Percentiles rank a stretch among this genome's conserved stretches.
Conservation (phyloP, 2,329 filamentous ascomycete species). For the Colletotrichum eremochloae region DNA sequence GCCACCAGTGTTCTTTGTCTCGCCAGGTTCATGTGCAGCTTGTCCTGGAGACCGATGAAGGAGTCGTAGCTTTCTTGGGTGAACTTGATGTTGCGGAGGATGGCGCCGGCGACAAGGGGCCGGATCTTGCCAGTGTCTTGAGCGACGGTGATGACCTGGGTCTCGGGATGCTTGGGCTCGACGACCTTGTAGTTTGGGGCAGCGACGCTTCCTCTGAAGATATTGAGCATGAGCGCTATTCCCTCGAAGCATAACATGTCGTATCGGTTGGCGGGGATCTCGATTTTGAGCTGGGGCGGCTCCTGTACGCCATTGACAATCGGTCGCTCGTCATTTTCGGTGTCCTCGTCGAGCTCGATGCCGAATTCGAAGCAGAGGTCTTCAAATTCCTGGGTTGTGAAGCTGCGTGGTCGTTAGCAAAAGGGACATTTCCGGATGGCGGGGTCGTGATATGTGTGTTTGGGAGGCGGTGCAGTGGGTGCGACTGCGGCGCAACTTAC, state of each 20-base stretch:
- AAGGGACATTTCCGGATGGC: constrained; percentile 38
- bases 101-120: constrained; percentile 89
- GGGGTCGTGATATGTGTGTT: constrained; percentile 30
- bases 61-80: constrained; percentile 92
- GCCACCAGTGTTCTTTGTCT: constrained; percentile 94
- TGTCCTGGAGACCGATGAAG: constrained; percentile 98
- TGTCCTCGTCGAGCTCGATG: constrained; percentile 98
- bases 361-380: constrained; percentile 98
- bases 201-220: constrained; percentile 84
- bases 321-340: constrained; percentile 80
- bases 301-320: constrained; percentile 84
- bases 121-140: constrained; percentile 82
- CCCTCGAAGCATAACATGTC: constrained; percentile 98
- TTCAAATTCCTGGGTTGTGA: constrained; percentile 95
- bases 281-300: constrained; percentile 94
- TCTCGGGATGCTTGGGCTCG: constrained; percentile 77
- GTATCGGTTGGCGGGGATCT: constrained; percentile 95
- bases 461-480: constrained; percentile 5
- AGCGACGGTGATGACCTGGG: constrained; percentile 85
- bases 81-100: constrained; percentile 92
- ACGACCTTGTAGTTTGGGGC: constrained; percentile 85
- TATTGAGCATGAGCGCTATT: constrained; percentile 94
- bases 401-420: constrained; percentile 63
- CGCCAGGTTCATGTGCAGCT: constrained; percentile 95
- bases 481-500: constrained; percentile 64